Base-by-base conservation (phyloP, 2,329 filamentous ascomycete genomes). In the Cladosporium sp. region DNA sequence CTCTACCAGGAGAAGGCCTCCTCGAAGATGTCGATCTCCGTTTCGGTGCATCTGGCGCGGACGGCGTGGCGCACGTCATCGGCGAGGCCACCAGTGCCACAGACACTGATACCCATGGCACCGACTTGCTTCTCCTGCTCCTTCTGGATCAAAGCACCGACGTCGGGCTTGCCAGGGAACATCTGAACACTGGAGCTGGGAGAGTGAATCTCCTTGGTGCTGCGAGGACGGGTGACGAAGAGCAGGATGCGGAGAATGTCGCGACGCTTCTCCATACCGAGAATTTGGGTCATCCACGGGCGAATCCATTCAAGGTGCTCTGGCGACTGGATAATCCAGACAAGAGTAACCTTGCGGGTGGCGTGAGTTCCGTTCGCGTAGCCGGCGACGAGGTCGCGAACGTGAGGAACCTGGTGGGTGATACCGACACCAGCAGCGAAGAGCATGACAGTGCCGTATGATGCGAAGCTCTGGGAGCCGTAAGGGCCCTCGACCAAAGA, bases 381-480 rank as follows among this genome's bases (percentile, higher is more conserved):
- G 68, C 74, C 69, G 42, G 67, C 67, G 36, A 76, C 72, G 15
- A 76, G 69, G 52, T 93, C 85, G 49, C 83, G 84, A 7, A 96
- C 79, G 67, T 94, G 95, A 29, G 90, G 88, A 25, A 97, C 81
- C 66, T 95, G 90, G 67, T 97, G 92, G 1, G 92, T 95, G 70
- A 98, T 97, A 55, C 93, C 93, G 4, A 93, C 90, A 51, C 92
- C 88, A 50, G 90, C 91, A 11, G 92, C 91, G 64, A 96, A 90
- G 50, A 98, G 84, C 55, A 98, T 80, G 38, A 85, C 83, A 38
- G 94, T 93, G 33, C 93, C 92, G 69, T 96, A 97, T 7, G 91
- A 96, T 68, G 90, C 84, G 56, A 97, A 83, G 53, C 83, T 83
- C 69, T 95, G 86, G 64, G 89, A 65, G 52, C 73, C 73, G 65